phyloP scores from a whole-genome alignment of 192 early-diverging fungal species.

The Coemansia sp. region DNA sequence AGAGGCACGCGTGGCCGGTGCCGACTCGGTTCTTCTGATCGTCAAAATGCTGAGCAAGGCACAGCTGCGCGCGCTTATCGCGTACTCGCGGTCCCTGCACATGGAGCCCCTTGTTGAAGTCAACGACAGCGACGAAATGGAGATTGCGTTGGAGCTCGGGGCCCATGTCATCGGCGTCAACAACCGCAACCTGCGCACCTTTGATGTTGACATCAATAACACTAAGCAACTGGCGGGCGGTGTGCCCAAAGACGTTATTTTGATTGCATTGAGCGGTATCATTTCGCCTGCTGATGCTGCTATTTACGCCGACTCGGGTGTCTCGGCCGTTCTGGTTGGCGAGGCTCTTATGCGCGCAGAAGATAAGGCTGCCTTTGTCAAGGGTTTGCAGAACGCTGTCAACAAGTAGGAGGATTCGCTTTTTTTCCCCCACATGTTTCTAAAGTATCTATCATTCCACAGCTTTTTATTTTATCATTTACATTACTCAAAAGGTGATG shows the following conservation, averaged over 20 bases:
- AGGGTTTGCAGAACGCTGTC: constrained; percentile 53
- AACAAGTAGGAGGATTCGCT: not conserved
- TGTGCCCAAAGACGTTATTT: constrained; percentile 68
- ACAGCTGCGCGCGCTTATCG: constrained; percentile 67
- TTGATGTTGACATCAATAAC: constrained; percentile 89
- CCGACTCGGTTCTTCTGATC: constrained; percentile 94
- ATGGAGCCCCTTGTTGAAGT: constrained; percentile 99
- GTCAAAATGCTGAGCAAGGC: constrained; percentile 86
- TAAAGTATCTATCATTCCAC: too few species aligned
- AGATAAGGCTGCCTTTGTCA: constrained; percentile 76
- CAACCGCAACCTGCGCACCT: constrained; percentile 96
- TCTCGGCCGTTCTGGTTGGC: constrained; percentile 85
- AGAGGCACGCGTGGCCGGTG: constrained; percentile 93
- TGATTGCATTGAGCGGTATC: constrained; percentile 94
- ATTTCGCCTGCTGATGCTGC: constrained; percentile 77
- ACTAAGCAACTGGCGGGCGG: constrained; percentile 71
- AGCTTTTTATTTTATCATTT: too few species aligned
- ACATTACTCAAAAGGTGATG: too few species aligned
- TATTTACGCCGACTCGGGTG: constrained; percentile 73
- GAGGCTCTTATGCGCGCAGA: constrained; percentile 89
- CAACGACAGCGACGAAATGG: constrained; percentile 88
- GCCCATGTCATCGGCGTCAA: constrained; percentile 95
- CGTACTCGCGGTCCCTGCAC: constrained; percentile 71
- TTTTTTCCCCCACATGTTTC: too few species aligned
- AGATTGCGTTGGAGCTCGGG: constrained; percentile 73